Evolutionary conservation across 2,329 filamentous ascomycete genomes (phyloP), one percentile per base, ranked within the genome.

Genomic region (Ophiosphaerella narmari): DNA sequence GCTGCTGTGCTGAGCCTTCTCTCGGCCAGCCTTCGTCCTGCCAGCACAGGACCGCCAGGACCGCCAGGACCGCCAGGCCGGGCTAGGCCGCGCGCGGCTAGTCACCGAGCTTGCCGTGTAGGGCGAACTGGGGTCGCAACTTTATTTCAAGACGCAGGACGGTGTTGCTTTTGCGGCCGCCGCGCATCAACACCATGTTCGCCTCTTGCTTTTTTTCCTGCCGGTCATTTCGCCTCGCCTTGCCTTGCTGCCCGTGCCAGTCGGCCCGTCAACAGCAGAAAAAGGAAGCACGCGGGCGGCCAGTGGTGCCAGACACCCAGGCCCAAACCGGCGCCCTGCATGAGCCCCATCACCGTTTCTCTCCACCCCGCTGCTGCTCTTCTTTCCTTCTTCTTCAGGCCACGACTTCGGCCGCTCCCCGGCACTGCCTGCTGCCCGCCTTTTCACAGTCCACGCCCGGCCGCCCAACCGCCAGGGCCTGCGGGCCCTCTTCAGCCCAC

Each of bases 321-420:
- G 46, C 67, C 68, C 41, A 61, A 72, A 66, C 33, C 60, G 61
- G 57, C 65, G 52, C 40, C 53, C 11, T 71, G 68, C 68, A 72
- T 61, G 50, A 62, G 67, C 66, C 67, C 55, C 52, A 51, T 38
- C 62, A 60, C 61, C 54, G 59, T 62, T 62, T 57, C 52, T 55
- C 55, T 57, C 55, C 59, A 39, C 54, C 37, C 46, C 47, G 34
- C 11, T 52, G 50, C 54, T 45, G 52, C 51, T 55, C 57, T 63
- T 59, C 52, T 60, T 59, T 26, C 56, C 46, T 54, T 57, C 54
- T 52, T 59, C 50, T 52, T 54, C 42, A 52, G 51, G 53, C 47
- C 56, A 52, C 49, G 48, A 52, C 39, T 39, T 53, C 50, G 54
- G 50, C 47, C 48, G 45, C 35, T 52, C 46, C 38, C 48, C 41